phyloP scores from a whole-genome alignment of 75 land plant species.

The Cryptomeria japonica region DNA sequence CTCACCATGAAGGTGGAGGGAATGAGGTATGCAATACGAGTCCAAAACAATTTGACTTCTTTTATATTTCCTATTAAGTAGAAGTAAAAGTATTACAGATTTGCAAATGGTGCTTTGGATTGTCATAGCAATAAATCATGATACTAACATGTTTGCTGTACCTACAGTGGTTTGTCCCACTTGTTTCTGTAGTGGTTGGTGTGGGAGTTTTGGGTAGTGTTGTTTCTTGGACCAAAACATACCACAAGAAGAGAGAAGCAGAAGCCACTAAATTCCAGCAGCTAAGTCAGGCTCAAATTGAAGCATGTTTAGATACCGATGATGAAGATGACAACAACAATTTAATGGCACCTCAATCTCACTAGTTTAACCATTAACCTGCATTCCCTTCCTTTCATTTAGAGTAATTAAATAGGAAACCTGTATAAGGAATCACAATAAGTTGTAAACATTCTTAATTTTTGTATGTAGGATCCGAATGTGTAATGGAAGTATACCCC shows the following conservation, averaged over 20 bases:
- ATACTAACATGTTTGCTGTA: neutral
- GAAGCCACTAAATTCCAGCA: slow-evolving; percentile 1
- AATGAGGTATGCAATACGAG: neutral
- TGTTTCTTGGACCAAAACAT: neutral
- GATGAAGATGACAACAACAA: neutral
- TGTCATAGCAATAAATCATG: neutral
- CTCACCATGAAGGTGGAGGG: neutral
- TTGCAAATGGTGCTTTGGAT: neutral
- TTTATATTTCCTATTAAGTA: neutral
- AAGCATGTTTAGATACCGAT: neutral
- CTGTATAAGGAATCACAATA: neutral
- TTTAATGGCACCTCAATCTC: neutral
- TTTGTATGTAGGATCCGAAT: neutral
- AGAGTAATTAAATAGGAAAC: neutral
- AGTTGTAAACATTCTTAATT: neutral
- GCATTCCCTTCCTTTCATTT: neutral
- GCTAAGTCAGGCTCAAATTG: slow-evolving; percentile 6
- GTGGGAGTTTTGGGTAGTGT: neutral
- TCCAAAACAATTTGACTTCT: neutral
- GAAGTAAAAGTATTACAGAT: neutral
- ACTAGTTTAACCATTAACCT: neutral
- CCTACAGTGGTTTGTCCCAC: slow-evolving; percentile 1
- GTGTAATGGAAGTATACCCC: neutral
- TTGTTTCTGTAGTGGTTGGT: neutral
- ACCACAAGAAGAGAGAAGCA: neutral